phyloP scores from a whole-genome alignment of 1,139 yeast species.

The Scheffersomyces titani region DNA sequence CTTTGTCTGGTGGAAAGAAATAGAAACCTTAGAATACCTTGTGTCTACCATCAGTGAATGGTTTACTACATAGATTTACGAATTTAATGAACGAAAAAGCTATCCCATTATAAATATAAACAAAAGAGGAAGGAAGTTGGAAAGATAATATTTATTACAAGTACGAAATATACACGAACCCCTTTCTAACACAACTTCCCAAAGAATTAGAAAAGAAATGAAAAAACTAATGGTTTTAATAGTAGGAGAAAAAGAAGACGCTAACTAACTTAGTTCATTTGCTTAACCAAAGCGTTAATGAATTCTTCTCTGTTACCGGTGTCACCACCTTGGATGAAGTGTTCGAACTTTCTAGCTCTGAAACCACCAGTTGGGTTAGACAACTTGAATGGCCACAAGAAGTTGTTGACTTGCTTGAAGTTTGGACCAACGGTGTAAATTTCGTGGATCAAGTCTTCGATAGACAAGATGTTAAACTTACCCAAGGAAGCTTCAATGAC shows the following conservation, averaged over 20 bases:
- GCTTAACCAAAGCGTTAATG: slow-evolving; percentile 97
- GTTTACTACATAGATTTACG: slow-evolving; percentile 3
- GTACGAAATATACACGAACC: slow-evolving; percentile 7
- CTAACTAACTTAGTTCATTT: slow-evolving; percentile 71
- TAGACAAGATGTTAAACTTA: slow-evolving; percentile 92
- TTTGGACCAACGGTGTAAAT: slow-evolving; percentile 98
- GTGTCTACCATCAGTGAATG: slow-evolving; percentile 26
- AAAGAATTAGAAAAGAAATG: slow-evolving; percentile 12
- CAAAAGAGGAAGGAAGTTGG: slow-evolving; percentile 5
- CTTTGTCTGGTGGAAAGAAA: slow-evolving; percentile 36
- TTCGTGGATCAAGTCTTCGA: slow-evolving; percentile 99
- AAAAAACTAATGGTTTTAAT: slow-evolving; percentile 8
- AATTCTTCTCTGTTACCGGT: slow-evolving; percentile 99
- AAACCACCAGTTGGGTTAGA: slow-evolving; percentile 99
- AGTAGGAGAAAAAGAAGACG: slow-evolving; percentile 13
- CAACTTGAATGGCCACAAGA: slow-evolving; percentile 99
- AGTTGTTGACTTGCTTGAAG: slow-evolving; percentile 99
- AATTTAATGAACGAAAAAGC: neutral
- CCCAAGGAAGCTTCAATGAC: slow-evolving; percentile 94
- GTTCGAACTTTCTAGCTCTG: slow-evolving; percentile 99
- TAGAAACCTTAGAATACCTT: slow-evolving; percentile 32
- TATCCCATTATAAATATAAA: slow-evolving; percentile 3
- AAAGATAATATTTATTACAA: slow-evolving; percentile 2
- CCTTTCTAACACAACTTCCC: slow-evolving; percentile 8
- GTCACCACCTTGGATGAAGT: slow-evolving; percentile 99